Conservation (phyloP, 805 yeast genomes). For the Wickerhamomyces hampshirensis region DNA sequence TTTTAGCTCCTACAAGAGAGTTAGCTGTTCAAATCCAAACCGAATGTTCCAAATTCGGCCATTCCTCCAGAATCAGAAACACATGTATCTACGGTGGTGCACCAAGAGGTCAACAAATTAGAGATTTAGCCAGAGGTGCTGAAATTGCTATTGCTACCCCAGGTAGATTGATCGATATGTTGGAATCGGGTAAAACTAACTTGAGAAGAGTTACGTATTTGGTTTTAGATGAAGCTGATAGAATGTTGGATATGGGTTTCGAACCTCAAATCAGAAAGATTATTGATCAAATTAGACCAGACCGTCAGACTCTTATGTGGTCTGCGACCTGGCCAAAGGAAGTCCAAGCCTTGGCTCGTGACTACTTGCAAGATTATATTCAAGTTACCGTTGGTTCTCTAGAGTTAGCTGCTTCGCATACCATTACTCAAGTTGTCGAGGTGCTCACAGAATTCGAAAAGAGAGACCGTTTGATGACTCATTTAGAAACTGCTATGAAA, state of each 20-base stretch:
- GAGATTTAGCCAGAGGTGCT: conserved; percentile 92
- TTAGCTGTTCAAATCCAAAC: conserved; percentile 95
- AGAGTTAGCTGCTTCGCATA: conserved; percentile 95
- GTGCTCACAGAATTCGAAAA: conserved; percentile 90
- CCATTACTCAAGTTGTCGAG: conserved; percentile 89
- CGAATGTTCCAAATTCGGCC: conserved; percentile 94
- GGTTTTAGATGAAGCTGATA: conserved; percentile 98
- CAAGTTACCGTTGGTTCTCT: conserved; percentile 96
- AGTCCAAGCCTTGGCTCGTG: conserved; percentile 88
- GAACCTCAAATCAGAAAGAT: conserved; percentile 99
- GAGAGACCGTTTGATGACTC: conserved; percentile 83
- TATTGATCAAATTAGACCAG: conserved; percentile 97
- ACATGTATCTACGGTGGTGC: conserved; percentile 99
- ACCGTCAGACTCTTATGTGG: conserved; percentile 99
- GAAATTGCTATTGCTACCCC: conserved; percentile 98
- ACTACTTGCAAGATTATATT: conserved; percentile 86
- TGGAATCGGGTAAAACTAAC: conserved; percentile 93
- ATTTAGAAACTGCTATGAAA: conserved; percentile 74
- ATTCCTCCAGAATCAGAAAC: conserved; percentile 89
- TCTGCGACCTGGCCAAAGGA: conserved; percentile 99
- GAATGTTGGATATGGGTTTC: conserved; percentile 99
- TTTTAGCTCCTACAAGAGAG: conserved; percentile 98
- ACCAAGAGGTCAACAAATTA: conserved; percentile 95
- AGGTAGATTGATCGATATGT: conserved; percentile 94
- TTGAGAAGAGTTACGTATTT: conserved; percentile 85